Conservation (phyloP, 176 grass and related monocot genomes). For the Carex parvula region DNA sequence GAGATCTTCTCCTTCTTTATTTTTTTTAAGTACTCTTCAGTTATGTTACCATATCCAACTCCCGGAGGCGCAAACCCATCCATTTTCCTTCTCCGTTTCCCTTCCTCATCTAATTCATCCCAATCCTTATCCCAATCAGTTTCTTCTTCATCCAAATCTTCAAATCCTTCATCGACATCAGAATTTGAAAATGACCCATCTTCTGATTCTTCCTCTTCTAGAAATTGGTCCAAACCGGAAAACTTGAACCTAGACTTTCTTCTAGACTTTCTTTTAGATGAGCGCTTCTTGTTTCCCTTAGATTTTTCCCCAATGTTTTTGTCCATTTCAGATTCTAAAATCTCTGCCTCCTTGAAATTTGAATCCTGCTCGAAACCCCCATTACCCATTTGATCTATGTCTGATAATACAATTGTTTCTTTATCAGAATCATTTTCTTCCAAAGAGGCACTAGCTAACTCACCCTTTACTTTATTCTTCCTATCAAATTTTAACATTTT, state of each 20-base stretch:
- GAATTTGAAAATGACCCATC: slow-evolving; percentile 13
- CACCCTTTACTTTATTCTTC: neutral
- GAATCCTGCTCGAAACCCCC: neutral
- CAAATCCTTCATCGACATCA: slow-evolving; percentile 25
- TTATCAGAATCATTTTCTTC: neutral
- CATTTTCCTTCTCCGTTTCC: slow-evolving; percentile 61
- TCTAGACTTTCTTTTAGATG: neutral
- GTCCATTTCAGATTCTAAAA: neutral
- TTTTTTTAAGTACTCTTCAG: slow-evolving; percentile 50
- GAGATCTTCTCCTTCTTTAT: slow-evolving; percentile 80
- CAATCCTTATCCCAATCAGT: slow-evolving; percentile 42
- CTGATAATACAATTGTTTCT: neutral
- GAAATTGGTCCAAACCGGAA: slow-evolving; percentile 40
- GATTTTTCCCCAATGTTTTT: neutral
- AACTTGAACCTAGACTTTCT: neutral
- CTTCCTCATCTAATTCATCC: slow-evolving; percentile 46
- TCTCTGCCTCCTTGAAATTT: neutral
- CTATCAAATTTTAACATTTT: neutral
- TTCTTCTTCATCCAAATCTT: slow-evolving; percentile 38
- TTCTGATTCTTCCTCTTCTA: slow-evolving; percentile 43
- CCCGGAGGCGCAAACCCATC: slow-evolving; percentile 64
- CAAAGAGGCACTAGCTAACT: neutral
- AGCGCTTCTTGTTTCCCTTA: neutral
- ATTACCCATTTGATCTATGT: neutral
- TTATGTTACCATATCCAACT: slow-evolving; percentile 76